phyloP scores from a whole-genome alignment of 352 stramenopile species.

The Pilasporangium apinafurcum region DNA sequence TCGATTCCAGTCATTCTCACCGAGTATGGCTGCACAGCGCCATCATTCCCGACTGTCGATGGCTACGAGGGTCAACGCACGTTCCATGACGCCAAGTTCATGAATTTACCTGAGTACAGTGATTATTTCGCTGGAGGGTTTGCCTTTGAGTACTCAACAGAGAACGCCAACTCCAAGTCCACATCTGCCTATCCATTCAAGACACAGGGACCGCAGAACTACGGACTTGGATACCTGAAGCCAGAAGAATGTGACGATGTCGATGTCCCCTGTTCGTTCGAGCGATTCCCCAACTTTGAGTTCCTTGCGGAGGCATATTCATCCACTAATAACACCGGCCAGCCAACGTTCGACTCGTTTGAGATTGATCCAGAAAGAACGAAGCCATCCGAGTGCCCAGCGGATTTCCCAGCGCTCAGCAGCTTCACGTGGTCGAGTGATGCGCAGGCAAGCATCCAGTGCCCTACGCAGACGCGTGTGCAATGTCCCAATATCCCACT shows the following conservation, averaged over 20 bases:
- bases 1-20: constrained; percentile 46
- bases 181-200: constrained; percentile 59
- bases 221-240: constrained; percentile 69
- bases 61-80: constrained; percentile 71
- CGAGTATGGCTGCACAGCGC: constrained; percentile 53
- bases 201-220: constrained; percentile 58
- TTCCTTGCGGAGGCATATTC: constrained; percentile 35
- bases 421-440: constrained; percentile 20
- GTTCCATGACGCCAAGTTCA: constrained; percentile 60
- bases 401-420: constrained; percentile 12
- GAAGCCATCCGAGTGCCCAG: constrained; percentile 8
- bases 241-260: constrained; percentile 59
- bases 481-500: no score
- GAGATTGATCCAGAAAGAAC: constrained; percentile 7
- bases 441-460: constrained; percentile 7
- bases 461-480: constrained; percentile 12
- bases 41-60: constrained; percentile 39
- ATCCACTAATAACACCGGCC: constrained; percentile 8
- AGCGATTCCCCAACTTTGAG: constrained; percentile 64
- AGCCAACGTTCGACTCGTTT: constrained; percentile 26
- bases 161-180: constrained; percentile 62
- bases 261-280: constrained; percentile 34
- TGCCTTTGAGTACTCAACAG: constrained; percentile 77
- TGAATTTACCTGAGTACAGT: constrained; percentile 39
- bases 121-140: constrained; percentile 63